Base-by-base conservation (phyloP, 2,329 filamentous ascomycete genomes). In the Pleochaeta shiraiana region DNA sequence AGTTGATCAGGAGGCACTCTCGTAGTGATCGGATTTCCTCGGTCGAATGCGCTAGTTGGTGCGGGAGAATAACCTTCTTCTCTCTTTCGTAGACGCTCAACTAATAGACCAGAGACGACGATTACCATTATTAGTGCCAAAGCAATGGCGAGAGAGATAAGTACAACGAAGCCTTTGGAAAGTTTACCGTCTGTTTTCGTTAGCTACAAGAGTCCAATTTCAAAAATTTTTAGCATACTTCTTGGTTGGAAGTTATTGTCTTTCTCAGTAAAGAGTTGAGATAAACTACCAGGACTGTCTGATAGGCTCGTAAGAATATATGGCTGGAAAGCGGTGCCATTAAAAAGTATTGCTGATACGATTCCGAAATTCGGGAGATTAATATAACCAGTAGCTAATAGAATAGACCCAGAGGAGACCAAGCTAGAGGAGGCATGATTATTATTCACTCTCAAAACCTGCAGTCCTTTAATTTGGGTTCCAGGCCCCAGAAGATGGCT, bases 321-420 rank as follows among this genome's bases (percentile, higher is more conserved):
- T 0, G 93, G 92, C 63, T 79, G 79, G 72, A 92, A 84, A 2
- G 78, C 76, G 12, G 84, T 89, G 70, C 93, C 93, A 71, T 97
- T 89, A 77, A 88, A 98, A 31, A 96, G 77, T 7, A 85, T 92
- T 9, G 89, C 90, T 16, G 92, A 95, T 5, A 87, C 89, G 65
- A 84, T 85, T 65, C 92, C 91, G 72, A 90, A 90, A 61, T 77
- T 77, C 0, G 86, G 83, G 21, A 97, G 79, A 68, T 83, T 80
- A 68, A 98, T 82, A 64, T 86, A 82, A 45, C 93, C 93, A n/a
- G 89, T 89, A 62, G 97, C 77, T 75, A 98, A 81, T 39, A 98
- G 81, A 3, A 83, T 80, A 72, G 93, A 83, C 67, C 83, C 78
- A 21, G 80, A 75, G 63, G 83, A 79, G 19, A 98, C 75, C 6